These are phyloP conservation scores for Capsicum baccatum DNA, from an alignment of 257 asterid species.

Conservation along the genomic window DNA sequence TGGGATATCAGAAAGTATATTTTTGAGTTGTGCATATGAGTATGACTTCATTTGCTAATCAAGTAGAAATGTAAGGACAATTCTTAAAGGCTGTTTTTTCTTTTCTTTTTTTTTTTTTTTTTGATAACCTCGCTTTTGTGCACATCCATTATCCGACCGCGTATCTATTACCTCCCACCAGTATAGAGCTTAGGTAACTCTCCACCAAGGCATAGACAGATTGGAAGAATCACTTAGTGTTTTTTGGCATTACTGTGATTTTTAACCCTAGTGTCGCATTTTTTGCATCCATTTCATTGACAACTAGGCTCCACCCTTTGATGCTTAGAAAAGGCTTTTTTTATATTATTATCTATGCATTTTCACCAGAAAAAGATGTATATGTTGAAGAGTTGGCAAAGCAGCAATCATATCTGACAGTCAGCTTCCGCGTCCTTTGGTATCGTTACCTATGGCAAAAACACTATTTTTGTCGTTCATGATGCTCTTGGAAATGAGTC, in stretches of 20 bases:
- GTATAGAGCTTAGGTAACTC: neutral
- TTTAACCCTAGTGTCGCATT: neutral
- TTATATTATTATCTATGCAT: neutral
- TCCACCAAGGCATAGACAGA: neutral
- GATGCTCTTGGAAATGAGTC: slow-evolving; percentile 1
- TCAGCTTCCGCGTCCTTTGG: neutral
- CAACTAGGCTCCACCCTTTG: neutral
- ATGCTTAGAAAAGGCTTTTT: neutral
- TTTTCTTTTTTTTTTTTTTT: neutral
- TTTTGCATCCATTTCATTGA: slow-evolving; percentile 2
- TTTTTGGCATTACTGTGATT: neutral
- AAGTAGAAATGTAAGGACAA: neutral
- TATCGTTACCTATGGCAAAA: neutral
- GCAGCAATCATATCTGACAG: neutral
- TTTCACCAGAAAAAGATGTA: slow-evolving; percentile 11
- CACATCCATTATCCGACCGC: neutral
- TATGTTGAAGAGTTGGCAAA: neutral
- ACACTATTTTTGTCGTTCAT: neutral
- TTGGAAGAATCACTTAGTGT: neutral
- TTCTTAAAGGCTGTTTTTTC: neutral
- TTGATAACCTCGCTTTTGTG: neutral
- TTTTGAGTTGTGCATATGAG: neutral
- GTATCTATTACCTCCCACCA: neutral
- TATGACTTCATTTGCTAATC: neutral
- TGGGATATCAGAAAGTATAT: neutral